Conservation (phyloP, 164 flowering plant species). For the Dillenia turbinata region DNA sequence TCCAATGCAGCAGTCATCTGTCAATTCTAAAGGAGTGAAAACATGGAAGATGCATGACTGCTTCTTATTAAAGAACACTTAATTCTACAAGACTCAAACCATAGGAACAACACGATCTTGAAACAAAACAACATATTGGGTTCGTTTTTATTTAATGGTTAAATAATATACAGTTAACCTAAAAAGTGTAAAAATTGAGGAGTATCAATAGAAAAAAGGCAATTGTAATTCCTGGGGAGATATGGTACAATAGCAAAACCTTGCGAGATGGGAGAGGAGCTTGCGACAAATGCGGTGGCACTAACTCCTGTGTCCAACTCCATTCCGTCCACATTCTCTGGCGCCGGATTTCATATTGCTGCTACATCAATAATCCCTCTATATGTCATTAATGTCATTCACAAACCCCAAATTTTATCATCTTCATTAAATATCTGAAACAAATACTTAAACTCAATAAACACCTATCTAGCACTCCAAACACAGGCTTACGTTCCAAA, state of each 20-base stretch:
- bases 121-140: neutral
- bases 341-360: conserved; percentile 46
- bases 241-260: conserved; percentile 30
- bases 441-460: neutral
- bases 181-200: neutral
- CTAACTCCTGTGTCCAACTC: conserved; percentile 28
- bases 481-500: neutral
- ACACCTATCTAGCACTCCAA: neutral
- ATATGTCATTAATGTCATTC: conserved; percentile 11
- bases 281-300: conserved; percentile 44
- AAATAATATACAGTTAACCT: neutral
- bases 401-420: neutral
- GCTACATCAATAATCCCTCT: conserved; percentile 21
- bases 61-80: conserved; percentile 17
- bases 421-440: neutral
- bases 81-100: conserved; percentile 1
- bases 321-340: conserved; percentile 31
- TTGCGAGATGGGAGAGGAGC: conserved; percentile 46
- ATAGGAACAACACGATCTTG: neutral
- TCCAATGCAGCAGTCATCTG: conserved; percentile 68
- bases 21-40: conserved; percentile 92
- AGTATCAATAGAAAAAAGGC: neutral
- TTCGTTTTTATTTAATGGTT: neutral
- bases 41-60: conserved; percentile 69
- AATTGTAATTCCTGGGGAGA: conserved; percentile 1